These are phyloP conservation scores for peach (Prunus persica) DNA, from an alignment of 306 rosid species.

Conservation along the genomic window DNA sequence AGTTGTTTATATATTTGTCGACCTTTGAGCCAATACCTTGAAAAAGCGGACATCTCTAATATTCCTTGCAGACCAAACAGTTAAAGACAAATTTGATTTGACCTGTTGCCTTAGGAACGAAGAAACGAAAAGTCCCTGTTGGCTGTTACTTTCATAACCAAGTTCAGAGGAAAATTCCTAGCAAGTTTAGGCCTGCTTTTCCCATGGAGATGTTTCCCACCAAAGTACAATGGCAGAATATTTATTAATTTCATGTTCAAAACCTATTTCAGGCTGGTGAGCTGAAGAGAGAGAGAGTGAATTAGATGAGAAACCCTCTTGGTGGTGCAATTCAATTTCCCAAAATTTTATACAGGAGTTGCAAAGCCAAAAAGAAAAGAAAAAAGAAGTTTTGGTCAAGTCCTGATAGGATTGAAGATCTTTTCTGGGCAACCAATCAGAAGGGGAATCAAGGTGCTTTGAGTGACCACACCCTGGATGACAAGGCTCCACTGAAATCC, in stretches of 20 bases:
- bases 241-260: not conserved
- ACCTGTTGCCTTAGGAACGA: constrained; percentile 5
- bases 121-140: not conserved
- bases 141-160: not conserved
- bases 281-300: too few relatives aligned
- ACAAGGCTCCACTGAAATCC: not conserved
- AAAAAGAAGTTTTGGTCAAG: not conserved
- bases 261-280: not conserved
- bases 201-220: not conserved
- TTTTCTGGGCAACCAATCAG: not conserved
- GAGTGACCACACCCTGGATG: not conserved
- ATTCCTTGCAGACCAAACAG: not conserved
- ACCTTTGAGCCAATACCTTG: not conserved
- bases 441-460: not conserved
- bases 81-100: not conserved
- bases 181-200: not conserved
- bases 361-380: too few relatives aligned
- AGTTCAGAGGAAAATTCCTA: not conserved
- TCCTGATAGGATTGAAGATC: not conserved
- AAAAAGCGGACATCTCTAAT: not conserved
- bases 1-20: not conserved
- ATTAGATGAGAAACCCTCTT: too few relatives aligned
- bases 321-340: too few relatives aligned
- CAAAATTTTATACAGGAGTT: too few relatives aligned
- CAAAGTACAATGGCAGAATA: not conserved